Conservation (phyloP, 257 asterid species). For the Thymus quinquecostatus region DNA sequence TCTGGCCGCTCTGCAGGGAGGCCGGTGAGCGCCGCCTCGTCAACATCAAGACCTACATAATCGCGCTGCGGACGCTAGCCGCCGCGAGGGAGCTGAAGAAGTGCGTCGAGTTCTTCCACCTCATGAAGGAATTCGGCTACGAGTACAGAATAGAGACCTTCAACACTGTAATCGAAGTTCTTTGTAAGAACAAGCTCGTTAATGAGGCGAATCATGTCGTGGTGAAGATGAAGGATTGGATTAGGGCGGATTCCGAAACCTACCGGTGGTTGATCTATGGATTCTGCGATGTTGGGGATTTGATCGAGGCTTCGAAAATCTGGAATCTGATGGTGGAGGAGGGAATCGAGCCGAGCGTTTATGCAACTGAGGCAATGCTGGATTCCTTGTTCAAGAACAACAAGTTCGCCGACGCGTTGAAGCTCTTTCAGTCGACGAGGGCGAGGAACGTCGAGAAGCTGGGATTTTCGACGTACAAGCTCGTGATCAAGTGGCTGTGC, state of each 20-base stretch:
- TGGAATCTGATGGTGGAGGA: slow-evolving; percentile 90
- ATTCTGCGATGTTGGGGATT: slow-evolving; percentile 78
- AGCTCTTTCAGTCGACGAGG: slow-evolving; percentile 72
- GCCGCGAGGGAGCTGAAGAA: slow-evolving; percentile 80
- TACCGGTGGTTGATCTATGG: slow-evolving; percentile 83
- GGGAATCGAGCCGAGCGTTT: slow-evolving; percentile 55
- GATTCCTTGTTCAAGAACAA: slow-evolving; percentile 73
- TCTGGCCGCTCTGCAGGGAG: slow-evolving; percentile 74
- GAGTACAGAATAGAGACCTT: slow-evolving; percentile 55
- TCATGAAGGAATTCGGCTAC: slow-evolving; percentile 78
- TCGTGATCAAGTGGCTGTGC: slow-evolving; percentile 83
- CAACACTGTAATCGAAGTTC: slow-evolving; percentile 57
- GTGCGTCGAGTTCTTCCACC: slow-evolving; percentile 78
- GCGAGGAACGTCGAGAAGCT: slow-evolving; percentile 47
- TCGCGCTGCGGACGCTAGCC: slow-evolving; percentile 63
- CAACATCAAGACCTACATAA: slow-evolving; percentile 65
- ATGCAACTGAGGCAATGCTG: slow-evolving; percentile 54
- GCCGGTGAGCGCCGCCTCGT: slow-evolving; percentile 59
- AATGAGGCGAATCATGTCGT: slow-evolving; percentile 77
- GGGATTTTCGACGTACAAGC: slow-evolving; percentile 57
- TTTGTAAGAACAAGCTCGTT: slow-evolving; percentile 68
- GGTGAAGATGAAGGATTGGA: slow-evolving; percentile 58
- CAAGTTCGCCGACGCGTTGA: slow-evolving; percentile 56
- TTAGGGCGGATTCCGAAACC: slow-evolving; percentile 59
- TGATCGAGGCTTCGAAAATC: slow-evolving; percentile 79